These are phyloP conservation scores for Phlegmacium glaucopus DNA, from an alignment of 768 basidiomycete genomes.

Conservation along the genomic window DNA sequence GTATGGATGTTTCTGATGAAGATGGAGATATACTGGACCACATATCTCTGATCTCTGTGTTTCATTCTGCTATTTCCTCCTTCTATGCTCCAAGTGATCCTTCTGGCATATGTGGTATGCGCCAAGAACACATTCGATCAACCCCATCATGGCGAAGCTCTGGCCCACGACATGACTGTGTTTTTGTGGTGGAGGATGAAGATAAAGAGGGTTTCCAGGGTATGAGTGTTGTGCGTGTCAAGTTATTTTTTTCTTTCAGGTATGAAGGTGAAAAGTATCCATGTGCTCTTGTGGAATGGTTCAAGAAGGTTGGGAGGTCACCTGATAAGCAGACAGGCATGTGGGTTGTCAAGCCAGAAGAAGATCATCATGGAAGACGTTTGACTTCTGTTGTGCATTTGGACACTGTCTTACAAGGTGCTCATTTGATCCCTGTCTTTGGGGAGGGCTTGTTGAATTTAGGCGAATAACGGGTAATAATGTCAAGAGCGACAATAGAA, in stretches of 20 bases:
- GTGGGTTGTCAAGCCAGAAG: conserved; percentile 1
- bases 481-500: too few relatives aligned
- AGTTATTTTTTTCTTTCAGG: not conserved
- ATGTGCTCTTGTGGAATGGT: not conserved
- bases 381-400: conserved; percentile 15
- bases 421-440: conserved; percentile 24
- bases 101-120: not conserved
- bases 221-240: not conserved
- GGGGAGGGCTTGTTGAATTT: too few relatives aligned
- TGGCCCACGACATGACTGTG: not conserved
- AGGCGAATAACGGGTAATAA: too few relatives aligned
- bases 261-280: not conserved
- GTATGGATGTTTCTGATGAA: not conserved
- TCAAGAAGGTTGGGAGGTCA: not conserved
- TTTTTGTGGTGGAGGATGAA: not conserved
- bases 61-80: not conserved
- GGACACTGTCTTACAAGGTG: conserved; percentile 24
- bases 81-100: not conserved
- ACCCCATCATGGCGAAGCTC: not conserved
- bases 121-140: not conserved
- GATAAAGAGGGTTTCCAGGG: not conserved
- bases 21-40: not conserved
- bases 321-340: conserved; percentile 1
- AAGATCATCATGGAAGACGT: not conserved
- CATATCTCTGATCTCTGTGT: not conserved